Evolutionary conservation across 176 grass and related monocot genomes (phyloP).

Genomic region (Phyllostachys edulis): DNA sequence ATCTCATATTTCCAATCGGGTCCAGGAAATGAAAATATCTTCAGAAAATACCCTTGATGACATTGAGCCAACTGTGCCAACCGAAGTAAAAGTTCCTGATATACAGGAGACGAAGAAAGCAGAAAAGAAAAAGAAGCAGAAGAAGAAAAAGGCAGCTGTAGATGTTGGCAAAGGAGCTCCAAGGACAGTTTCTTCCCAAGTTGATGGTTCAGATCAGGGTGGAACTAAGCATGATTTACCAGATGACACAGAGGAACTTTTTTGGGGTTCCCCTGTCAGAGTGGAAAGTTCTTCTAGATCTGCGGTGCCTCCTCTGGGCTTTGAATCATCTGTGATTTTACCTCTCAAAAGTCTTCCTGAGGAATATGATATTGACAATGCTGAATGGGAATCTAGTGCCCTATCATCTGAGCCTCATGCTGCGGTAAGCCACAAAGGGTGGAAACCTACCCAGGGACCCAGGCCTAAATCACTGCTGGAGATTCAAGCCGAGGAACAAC

Average conservation of each 20-base stretch:
- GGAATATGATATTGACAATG: slow-evolving; percentile 47
- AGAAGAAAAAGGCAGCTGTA: slow-evolving; percentile 55
- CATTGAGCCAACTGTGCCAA: slow-evolving; percentile 26
- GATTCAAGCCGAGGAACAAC: slow-evolving; percentile 96
- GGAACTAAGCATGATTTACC: slow-evolving; percentile 47
- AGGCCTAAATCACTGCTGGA: slow-evolving; percentile 90
- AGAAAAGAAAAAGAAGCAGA: slow-evolving; percentile 98
- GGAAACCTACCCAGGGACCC: slow-evolving; percentile 76
- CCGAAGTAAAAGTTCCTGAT: slow-evolving; percentile 49
- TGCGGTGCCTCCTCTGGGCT: slow-evolving; percentile 5
- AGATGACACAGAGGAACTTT: slow-evolving; percentile 50
- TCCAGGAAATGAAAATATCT: slow-evolving; percentile 48
- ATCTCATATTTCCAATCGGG: slow-evolving; percentile 35
- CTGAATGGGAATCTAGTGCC: slow-evolving; percentile 48
- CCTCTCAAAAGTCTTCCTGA: slow-evolving; percentile 37
- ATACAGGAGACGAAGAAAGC: slow-evolving; percentile 65
- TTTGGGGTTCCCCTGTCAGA: slow-evolving; percentile 40
- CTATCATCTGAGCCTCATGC: slow-evolving; percentile 48
- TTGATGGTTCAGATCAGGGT: slow-evolving; percentile 46
- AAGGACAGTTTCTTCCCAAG: slow-evolving; percentile 48
- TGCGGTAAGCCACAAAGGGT: slow-evolving; percentile 42
- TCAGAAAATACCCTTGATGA: slow-evolving; percentile 25
- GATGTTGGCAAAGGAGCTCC: slow-evolving; percentile 56
- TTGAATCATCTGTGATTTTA: slow-evolving; percentile 28
- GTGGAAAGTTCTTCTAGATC: slow-evolving; percentile 30